Conservation (phyloP, 2,329 filamentous ascomycete species). For the Cercospora berteroae region DNA sequence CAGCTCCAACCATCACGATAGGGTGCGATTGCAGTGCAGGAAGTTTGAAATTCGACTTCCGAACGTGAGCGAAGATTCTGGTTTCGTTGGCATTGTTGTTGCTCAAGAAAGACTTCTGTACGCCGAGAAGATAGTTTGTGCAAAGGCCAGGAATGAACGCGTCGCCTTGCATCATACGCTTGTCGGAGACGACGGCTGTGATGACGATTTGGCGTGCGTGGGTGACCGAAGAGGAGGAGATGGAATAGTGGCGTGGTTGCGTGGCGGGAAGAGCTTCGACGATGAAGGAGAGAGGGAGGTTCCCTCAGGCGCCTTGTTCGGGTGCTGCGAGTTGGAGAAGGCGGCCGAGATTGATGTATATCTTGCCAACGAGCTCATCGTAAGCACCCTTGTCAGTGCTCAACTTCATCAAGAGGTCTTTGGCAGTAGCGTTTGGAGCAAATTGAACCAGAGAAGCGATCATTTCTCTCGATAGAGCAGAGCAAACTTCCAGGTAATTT, state of each 20-base stretch:
- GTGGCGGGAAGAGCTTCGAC: slow-evolving; percentile 29
- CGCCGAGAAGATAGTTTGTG: slow-evolving; percentile 32
- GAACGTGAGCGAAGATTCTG: slow-evolving; percentile 39
- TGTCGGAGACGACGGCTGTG: slow-evolving; percentile 60
- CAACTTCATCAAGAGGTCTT: slow-evolving; percentile 33
- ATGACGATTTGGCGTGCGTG: slow-evolving; percentile 40
- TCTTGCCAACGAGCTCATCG: slow-evolving; percentile 33
- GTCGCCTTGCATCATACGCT: slow-evolving; percentile 28
- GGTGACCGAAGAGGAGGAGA: slow-evolving; percentile 34
- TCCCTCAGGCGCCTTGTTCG: slow-evolving; percentile 34
- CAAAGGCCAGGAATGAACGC: slow-evolving; percentile 22
- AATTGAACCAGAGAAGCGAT: slow-evolving; percentile 42
- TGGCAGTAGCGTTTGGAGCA: slow-evolving; percentile 39
- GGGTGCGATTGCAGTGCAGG: slow-evolving; percentile 45
- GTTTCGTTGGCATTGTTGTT: slow-evolving; percentile 26
- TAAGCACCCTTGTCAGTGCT: slow-evolving; percentile 39
- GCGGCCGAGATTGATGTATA: slow-evolving; percentile 42
- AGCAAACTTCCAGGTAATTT: slow-evolving; percentile 50
- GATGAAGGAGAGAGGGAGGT: slow-evolving; percentile 55
- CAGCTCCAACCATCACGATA: slow-evolving; percentile 54
- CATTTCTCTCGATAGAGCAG: slow-evolving; percentile 42
- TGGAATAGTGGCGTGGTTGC: slow-evolving; percentile 32
- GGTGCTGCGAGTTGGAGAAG: slow-evolving; percentile 36
- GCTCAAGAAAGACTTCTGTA: slow-evolving; percentile 40
- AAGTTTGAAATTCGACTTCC: slow-evolving; percentile 43